A percentile compares a stretch with the other conserved stretches of the same genome.
These are phyloP conservation scores for Pichia terricola DNA, from an alignment of 1,139 yeast genomes.

Conservation along the genomic window DNA sequence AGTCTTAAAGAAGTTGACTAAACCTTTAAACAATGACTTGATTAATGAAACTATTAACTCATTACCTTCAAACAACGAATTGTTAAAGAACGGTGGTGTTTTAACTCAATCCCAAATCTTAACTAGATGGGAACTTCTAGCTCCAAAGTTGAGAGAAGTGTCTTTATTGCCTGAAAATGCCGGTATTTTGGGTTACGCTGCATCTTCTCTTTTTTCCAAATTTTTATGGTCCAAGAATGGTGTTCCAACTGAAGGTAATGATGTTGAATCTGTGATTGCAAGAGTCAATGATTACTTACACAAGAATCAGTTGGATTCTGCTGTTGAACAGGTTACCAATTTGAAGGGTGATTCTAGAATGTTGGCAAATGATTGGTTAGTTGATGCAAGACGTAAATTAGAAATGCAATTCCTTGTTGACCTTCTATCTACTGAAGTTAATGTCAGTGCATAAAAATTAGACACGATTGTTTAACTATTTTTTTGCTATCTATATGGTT, in stretches of 20 bases:
- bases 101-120: conserved; percentile 57
- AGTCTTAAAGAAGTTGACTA: conserved; percentile 23
- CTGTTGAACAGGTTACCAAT: conserved; percentile 85
- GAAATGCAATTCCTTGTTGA: conserved; percentile 77
- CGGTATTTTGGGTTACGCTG: conserved; percentile 84
- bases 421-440: conserved; percentile 47
- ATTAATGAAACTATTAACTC: conserved; percentile 26
- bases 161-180: conserved; percentile 80
- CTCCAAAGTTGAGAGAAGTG: conserved; percentile 82
- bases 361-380: conserved; percentile 86
- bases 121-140: conserved; percentile 63
- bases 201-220: conserved; percentile 69
- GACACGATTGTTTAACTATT: not conserved
- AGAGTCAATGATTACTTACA: conserved; percentile 71
- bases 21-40: conserved; percentile 21
- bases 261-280: conserved; percentile 81
- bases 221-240: conserved; percentile 61
- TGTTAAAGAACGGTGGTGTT: conserved; percentile 33
- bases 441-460: conserved; percentile 16
- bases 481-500: not conserved
- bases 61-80: conserved; percentile 32
- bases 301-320: conserved; percentile 72
- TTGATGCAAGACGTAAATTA: conserved; percentile 78
- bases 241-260: conserved; percentile 55
- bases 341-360: conserved; percentile 92